These are phyloP conservation scores for Oryza glumipatula DNA, from an alignment of 176 grass and related monocot species.

Conservation along the genomic window DNA sequence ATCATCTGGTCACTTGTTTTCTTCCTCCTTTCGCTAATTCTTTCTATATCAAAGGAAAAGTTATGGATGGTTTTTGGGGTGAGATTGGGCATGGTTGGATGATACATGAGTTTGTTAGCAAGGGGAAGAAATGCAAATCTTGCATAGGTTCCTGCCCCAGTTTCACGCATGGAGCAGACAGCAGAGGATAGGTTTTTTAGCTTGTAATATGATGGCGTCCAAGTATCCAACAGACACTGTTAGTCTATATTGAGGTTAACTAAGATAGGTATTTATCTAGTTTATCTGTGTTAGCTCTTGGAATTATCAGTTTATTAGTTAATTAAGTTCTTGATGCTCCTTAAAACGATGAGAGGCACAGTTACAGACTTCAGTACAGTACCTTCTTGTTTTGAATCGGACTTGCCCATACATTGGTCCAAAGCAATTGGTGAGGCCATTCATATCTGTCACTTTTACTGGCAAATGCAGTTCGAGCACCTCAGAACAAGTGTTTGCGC, in stretches of 20 bases:
- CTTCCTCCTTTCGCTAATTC: slow-evolving; percentile 28
- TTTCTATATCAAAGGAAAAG: slow-evolving; percentile 32
- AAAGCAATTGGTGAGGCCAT: background rate
- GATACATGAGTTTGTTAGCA: slow-evolving; percentile 17
- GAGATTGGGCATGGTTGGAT: slow-evolving; percentile 15
- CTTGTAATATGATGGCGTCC: slow-evolving; percentile 31
- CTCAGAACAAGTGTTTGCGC: no score
- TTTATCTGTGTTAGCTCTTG: background rate
- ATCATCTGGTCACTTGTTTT: slow-evolving; percentile 26
- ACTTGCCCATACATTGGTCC: background rate
- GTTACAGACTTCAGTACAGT: background rate
- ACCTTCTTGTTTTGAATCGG: no score
- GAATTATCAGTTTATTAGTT: background rate
- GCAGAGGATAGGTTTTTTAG: slow-evolving; percentile 44
- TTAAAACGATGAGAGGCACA: background rate
- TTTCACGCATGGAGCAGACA: slow-evolving; percentile 14
- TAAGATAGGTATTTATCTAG: slow-evolving; percentile 41
- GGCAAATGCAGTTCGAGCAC: background rate
- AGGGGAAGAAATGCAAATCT: background rate
- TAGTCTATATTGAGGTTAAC: slow-evolving; percentile 27
- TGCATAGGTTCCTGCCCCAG: slow-evolving; percentile 32
- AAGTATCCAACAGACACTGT: background rate
- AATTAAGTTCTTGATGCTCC: background rate
- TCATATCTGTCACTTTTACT: background rate
- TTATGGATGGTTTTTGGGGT: background rate